Percentiles rank a stretch among this genome's conserved stretches.
Evolutionary conservation across 306 rosid genomes (phyloP).

Genomic region (Spatholobus suberectus): DNA sequence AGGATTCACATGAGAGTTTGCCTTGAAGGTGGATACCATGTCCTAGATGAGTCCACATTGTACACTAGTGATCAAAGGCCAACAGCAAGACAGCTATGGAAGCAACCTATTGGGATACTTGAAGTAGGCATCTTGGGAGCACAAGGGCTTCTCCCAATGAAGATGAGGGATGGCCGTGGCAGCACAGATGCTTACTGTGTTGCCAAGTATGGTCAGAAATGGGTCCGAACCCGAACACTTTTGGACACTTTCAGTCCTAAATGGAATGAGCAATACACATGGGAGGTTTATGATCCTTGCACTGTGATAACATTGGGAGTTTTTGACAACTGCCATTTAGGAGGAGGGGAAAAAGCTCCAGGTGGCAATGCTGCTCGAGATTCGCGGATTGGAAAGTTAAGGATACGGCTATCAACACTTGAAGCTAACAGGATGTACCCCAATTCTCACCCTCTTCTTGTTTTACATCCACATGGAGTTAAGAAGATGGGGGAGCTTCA

Average conservation of each 20-base stretch:
- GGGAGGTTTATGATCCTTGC: constrained; percentile 94
- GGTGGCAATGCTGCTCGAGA: constrained; percentile 55
- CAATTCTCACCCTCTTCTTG: constrained; percentile 76
- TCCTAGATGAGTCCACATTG: constrained; percentile 82
- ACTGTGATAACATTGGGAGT: constrained; percentile 85
- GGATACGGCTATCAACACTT: constrained; percentile 79
- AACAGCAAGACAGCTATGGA: constrained; percentile 88
- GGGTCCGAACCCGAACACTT: constrained; percentile 87
- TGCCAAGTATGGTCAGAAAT: constrained; percentile 89
- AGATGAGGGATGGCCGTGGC: constrained; percentile 76
- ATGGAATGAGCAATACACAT: constrained; percentile 97
- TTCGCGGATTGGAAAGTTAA: constrained; percentile 77
- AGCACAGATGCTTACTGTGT: constrained; percentile 86
- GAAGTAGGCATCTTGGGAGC: constrained; percentile 89
- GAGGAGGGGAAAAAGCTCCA: constrained; percentile 58
- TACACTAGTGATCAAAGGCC: constrained; percentile 86
- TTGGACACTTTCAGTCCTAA: constrained; percentile 69
- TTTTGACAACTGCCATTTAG: constrained; percentile 80
- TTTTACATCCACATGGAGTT: constrained; percentile 76
- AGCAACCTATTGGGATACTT: constrained; percentile 76
- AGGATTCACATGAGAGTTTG: constrained; percentile 82
- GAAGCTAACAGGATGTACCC: constrained; percentile 72
- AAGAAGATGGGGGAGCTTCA: constrained; percentile 94
- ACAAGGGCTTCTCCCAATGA: constrained; percentile 86
- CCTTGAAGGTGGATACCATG: constrained; percentile 97